phyloP scores from a whole-genome alignment of 257 asterid species.

The Solanum chmielewskii region DNA sequence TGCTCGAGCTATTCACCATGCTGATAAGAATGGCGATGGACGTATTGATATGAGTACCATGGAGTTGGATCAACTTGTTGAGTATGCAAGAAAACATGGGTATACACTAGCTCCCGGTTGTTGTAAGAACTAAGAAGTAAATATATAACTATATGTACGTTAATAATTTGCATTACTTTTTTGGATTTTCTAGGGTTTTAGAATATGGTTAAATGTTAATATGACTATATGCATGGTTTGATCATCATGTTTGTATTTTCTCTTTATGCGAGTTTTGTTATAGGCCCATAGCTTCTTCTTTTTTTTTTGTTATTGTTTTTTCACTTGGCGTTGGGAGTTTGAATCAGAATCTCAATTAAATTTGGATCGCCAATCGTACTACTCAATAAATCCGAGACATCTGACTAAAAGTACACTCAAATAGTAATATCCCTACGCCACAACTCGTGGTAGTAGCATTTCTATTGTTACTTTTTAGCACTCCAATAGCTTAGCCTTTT shows the following conservation, averaged over 20 bases:
- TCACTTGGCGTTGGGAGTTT: fast-evolving
- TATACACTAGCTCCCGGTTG: background rate
- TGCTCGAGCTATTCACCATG: background rate
- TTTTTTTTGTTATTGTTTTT: too few relatives aligned
- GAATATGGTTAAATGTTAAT: background rate
- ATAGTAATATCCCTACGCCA: too few relatives aligned
- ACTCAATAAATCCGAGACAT: too few relatives aligned
- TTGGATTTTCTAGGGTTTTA: background rate
- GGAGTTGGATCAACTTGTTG: background rate
- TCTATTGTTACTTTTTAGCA: too few relatives aligned
- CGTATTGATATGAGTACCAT: background rate
- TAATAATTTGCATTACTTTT: background rate
- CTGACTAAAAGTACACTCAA: too few relatives aligned
- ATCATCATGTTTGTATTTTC: background rate
- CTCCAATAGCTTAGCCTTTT: too few relatives aligned
- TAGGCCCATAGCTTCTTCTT: background rate
- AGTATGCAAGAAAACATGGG: background rate
- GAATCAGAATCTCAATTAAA: too few relatives aligned
- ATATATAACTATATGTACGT: background rate
- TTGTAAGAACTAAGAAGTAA: background rate
- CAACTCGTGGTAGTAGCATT: too few relatives aligned
- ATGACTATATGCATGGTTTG: background rate
- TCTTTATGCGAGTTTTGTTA: background rate
- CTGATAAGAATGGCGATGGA: constrained; percentile 3
- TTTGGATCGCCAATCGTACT: too few relatives aligned